These are phyloP conservation scores for Microsporum ferrugineum DNA, from an alignment of 2,329 filamentous ascomycete genomes.

Conservation along the genomic window DNA sequence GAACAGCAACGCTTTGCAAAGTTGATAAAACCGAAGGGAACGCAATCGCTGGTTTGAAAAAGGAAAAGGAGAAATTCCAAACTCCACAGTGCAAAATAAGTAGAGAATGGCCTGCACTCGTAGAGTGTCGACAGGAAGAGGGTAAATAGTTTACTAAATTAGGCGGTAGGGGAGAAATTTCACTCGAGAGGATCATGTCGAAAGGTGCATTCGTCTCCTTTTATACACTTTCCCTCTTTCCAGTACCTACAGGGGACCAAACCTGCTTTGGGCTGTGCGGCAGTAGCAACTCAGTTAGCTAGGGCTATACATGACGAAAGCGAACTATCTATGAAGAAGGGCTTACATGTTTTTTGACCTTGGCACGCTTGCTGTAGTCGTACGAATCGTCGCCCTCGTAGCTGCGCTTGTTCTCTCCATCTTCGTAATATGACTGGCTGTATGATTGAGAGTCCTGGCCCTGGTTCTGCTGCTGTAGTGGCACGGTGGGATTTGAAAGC, in stretches of 20 bases:
- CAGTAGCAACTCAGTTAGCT: neutral
- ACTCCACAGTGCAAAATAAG: neutral
- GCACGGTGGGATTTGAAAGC: conserved; percentile 25
- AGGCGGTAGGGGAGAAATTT: neutral
- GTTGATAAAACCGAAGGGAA: no score
- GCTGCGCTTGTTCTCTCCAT: conserved; percentile 32
- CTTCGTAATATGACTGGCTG: conserved; percentile 24
- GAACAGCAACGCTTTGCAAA: neutral
- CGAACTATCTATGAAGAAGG: neutral
- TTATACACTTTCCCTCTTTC: conserved; percentile 43
- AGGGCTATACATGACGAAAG: neutral
- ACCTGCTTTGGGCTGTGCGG: conserved; percentile 31
- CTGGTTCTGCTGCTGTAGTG: conserved; percentile 13
- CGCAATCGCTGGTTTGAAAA: neutral
- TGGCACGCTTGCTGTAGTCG: conserved; percentile 27
- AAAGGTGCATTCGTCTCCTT: conserved; percentile 43
- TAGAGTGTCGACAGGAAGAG: neutral
- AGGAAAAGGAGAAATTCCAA: neutral
- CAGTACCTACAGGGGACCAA: conserved; percentile 43
- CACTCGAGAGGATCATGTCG: conserved; percentile 30
- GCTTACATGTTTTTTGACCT: conserved; percentile 30
- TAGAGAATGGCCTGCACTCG: neutral
- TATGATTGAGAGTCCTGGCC: conserved; percentile 9
- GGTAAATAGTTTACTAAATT: no score
- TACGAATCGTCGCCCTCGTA: conserved; percentile 24